phyloP scores from a whole-genome alignment of 2,329 filamentous ascomycete genomes.

The Trichoderma endophyticum region DNA sequence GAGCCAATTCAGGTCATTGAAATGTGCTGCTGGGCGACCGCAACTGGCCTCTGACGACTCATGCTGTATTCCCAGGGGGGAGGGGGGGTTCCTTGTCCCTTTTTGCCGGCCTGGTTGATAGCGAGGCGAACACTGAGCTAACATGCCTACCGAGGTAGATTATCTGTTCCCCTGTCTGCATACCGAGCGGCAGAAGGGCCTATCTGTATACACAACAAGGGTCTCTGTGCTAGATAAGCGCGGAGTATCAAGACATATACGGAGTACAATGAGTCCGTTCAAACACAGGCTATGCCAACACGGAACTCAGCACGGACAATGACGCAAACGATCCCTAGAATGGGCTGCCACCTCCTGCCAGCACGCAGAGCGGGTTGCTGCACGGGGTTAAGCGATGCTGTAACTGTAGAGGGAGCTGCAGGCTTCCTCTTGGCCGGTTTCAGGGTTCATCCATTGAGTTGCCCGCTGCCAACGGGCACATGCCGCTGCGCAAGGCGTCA shows the following conservation, averaged over 20 bases:
- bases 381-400: background rate
- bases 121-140: background rate
- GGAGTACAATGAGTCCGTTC: background rate
- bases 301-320: background rate
- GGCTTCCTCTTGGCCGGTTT: slow-evolving; percentile 12
- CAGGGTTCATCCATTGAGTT: background rate
- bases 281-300: background rate
- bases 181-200: background rate
- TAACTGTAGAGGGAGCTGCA: background rate
- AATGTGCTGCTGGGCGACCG: background rate
- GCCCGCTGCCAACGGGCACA: background rate
- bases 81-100: background rate
- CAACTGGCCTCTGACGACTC: background rate
- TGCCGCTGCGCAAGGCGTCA: slow-evolving; percentile 3
- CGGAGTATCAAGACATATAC: background rate
- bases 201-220: background rate
- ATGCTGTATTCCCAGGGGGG: background rate
- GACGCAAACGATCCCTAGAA: background rate
- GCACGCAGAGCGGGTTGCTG: background rate
- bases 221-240: background rate
- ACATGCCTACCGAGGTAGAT: background rate
- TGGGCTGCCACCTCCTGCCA: background rate
- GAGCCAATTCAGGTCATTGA: background rate
- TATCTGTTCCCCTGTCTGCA: background rate
- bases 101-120: background rate